Conservation (phyloP, 2,329 filamentous ascomycete species). For the Achaetomium macrosporum region DNA sequence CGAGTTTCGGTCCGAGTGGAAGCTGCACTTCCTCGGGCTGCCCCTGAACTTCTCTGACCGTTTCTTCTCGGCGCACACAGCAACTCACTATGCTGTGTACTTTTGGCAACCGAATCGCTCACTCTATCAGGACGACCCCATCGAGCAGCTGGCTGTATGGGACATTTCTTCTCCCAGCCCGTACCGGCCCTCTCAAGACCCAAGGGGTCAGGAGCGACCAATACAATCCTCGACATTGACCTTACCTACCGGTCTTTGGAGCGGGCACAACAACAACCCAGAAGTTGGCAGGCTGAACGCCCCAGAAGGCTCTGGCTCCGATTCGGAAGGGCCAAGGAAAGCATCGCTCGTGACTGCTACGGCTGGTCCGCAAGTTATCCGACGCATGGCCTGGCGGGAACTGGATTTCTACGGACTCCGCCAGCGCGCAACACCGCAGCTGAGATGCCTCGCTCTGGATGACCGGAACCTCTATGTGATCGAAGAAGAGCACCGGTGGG, state of each 20-base stretch:
- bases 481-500: conserved; percentile 50
- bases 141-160: conserved; percentile 55
- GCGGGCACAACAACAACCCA: conserved; percentile 5
- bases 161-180: conserved; percentile 46
- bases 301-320: neutral
- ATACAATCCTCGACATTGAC: conserved; percentile 19
- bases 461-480: conserved; percentile 47
- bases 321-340: neutral
- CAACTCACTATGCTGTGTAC: conserved; percentile 56
- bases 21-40: conserved; percentile 52
- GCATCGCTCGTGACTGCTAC: conserved; percentile 7
- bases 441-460: conserved; percentile 48
- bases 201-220: conserved; percentile 34
- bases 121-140: conserved; percentile 49
- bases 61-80: conserved; percentile 57
- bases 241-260: conserved; percentile 21
- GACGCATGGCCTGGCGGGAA: conserved; percentile 44
- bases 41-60: conserved; percentile 50
- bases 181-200: conserved; percentile 47
- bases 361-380: conserved; percentile 39
- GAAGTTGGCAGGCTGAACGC: neutral
- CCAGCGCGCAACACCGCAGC: conserved; percentile 45
- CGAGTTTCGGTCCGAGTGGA: conserved; percentile 53
- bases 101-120: conserved; percentile 55
- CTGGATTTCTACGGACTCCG: conserved; percentile 48